Evolutionary conservation across 2,329 filamentous ascomycete species (phyloP), one percentile per base, ranked within the genome.

Genomic region (Trichophyton simii): DNA sequence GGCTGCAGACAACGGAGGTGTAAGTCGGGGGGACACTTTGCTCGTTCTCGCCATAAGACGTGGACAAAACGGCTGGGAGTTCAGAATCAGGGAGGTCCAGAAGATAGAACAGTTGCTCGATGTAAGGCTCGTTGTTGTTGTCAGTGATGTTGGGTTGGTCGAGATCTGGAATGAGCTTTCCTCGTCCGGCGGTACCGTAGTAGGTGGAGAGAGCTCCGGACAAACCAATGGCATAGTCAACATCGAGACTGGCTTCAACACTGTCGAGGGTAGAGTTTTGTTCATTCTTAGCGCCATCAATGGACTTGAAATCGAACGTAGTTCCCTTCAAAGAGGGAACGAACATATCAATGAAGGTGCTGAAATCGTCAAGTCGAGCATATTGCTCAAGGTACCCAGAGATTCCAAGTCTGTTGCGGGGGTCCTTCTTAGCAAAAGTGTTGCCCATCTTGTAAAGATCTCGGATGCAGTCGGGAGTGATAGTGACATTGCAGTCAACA

Each of bases 11-110:
- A 80, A 61, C 81, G 77, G 80, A 76, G 8, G 83, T 80, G 68
- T 88, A 88, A 2, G 77, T 74, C 20, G 73, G 72, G 0, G 85
- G 83, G 0, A 88, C 76, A 2, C 78, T 80, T 69, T 78, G 83
- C 71, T 89, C 87, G 54, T 85, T 79, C 66, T 87, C 84, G 25
- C 84, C 85, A 68, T 89, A 89, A 0, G 85, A 88, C n/a, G 84
- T 86, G 44, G 80, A 81, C 44, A 89, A 77, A 18, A 87, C 81
- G 2, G 82, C 79, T 0, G 87, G 86, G 0, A 89, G 75, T 15
- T 81, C 70, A 1, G 75, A 70, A 63, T 82, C 78, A 1, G 88
- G 76, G 18, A 85, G 77, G 18, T 74, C 70, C 2, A 87, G 74
- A 9, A 89, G 76, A 69, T 85, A 82, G 62, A 80, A 78, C 5